These are phyloP conservation scores for Xylaria polymorpha DNA, from an alignment of 2,329 filamentous ascomycete species.

Conservation along the genomic window DNA sequence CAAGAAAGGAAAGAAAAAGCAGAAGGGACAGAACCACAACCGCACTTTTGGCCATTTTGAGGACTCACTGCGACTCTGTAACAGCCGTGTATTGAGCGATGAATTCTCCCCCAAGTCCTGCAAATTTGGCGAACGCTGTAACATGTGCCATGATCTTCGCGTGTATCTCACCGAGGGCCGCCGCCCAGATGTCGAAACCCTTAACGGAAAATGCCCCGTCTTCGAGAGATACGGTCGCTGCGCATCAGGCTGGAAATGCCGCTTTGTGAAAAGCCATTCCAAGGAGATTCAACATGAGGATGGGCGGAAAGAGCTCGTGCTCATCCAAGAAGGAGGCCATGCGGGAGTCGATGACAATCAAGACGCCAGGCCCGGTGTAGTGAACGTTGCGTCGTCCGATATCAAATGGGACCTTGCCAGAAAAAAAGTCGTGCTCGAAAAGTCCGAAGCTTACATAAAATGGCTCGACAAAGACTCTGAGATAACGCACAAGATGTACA, in stretches of 20 bases:
- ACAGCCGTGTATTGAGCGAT: slow-evolving; percentile 73
- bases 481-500: slow-evolving; percentile 60
- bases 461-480: slow-evolving; percentile 79
- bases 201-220: slow-evolving; percentile 83
- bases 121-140: slow-evolving; percentile 82
- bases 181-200: slow-evolving; percentile 79
- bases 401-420: slow-evolving; percentile 81
- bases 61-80: slow-evolving; percentile 82
- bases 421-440: slow-evolving; percentile 75
- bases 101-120: slow-evolving; percentile 88
- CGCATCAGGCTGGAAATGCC: slow-evolving; percentile 90
- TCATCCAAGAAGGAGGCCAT: slow-evolving; percentile 66
- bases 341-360: slow-evolving; percentile 58
- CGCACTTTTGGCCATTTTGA: slow-evolving; percentile 83
- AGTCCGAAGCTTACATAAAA: slow-evolving; percentile 78
- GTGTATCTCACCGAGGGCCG: slow-evolving; percentile 87
- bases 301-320: slow-evolving; percentile 82
- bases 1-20: slow-evolving; percentile 60
- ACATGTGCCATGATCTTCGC: slow-evolving; percentile 83
- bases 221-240: slow-evolving; percentile 82
- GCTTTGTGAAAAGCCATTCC: slow-evolving; percentile 89
- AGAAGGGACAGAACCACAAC: slow-evolving; percentile 81
- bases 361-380: slow-evolving; percentile 69
- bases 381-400: slow-evolving; percentile 77
- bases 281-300: slow-evolving; percentile 81